A percentile compares a stretch with the other conserved stretches of the same genome.
Conservation (phyloP, 1,284 basidiomycete species). For the Heliocybe sulcata region DNA sequence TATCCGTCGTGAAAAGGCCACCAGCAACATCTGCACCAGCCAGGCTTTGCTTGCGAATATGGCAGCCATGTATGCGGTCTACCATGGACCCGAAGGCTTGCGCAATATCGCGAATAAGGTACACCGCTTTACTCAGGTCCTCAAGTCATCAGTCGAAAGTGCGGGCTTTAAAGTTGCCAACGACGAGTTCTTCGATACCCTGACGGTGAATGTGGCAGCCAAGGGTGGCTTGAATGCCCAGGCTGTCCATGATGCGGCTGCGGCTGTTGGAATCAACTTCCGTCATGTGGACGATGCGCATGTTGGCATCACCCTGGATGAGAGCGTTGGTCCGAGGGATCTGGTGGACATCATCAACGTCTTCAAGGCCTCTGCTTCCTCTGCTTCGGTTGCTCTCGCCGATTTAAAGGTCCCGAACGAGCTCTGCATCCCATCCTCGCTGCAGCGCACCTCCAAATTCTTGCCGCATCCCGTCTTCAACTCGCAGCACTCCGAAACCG, state of each 20-base stretch:
- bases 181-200: constrained; percentile 84
- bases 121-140: constrained; percentile 81
- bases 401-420: constrained; percentile 32
- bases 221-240: constrained; percentile 48
- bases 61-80: constrained; percentile 96
- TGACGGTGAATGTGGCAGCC: constrained; percentile 77
- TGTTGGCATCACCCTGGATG: constrained; percentile 91
- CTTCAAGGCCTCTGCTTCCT: constrained; percentile 59
- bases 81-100: constrained; percentile 90
- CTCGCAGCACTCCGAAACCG: constrained; percentile 94
- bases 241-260: constrained; percentile 65
- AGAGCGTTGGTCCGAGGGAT: constrained; percentile 76
- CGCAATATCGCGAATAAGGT: constrained; percentile 85
- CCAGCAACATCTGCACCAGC: constrained; percentile 90
- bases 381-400: constrained; percentile 31
- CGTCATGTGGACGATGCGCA: constrained; percentile 71
- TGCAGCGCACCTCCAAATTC: constrained; percentile 71
- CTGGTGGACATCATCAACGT: constrained; percentile 77
- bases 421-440: constrained; percentile 43
- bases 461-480: constrained; percentile 91
- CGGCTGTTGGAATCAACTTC: constrained; percentile 75
- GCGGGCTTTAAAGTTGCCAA: constrained; percentile 70
- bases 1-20: constrained; percentile 93
- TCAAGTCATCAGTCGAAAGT: constrained; percentile 62
- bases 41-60: constrained; percentile 95